A percentile compares a stretch with the other conserved stretches of the same genome.
Conservation (phyloP, 106 monocot genomes). For the Vanilla planifolia region DNA sequence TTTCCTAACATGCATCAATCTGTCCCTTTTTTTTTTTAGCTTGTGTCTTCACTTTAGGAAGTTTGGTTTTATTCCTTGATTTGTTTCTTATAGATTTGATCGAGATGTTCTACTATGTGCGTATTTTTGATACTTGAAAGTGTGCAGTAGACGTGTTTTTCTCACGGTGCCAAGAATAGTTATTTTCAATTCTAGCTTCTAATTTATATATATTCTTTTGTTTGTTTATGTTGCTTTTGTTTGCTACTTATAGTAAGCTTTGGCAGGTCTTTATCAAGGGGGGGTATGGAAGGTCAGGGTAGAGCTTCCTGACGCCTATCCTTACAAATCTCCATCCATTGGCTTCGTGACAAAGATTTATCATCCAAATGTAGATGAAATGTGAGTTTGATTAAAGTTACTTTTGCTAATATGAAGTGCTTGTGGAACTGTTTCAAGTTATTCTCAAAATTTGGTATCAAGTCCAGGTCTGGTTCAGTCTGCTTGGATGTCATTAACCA, state of each 20-base stretch:
- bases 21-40: too few species aligned
- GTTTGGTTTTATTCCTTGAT: too few species aligned
- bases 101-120: too few species aligned
- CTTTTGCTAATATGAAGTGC: neutral
- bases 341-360: slow-evolving; percentile 34
- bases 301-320: slow-evolving; percentile 35
- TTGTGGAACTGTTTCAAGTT: neutral
- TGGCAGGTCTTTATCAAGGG: slow-evolving; percentile 34
- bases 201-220: too few species aligned
- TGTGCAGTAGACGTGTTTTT: too few species aligned
- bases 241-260: neutral
- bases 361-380: slow-evolving; percentile 42
- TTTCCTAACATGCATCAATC: too few species aligned
- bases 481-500: slow-evolving; percentile 95
- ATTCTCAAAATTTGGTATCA: too few species aligned
- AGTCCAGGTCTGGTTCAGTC: slow-evolving; percentile 70
- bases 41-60: too few species aligned
- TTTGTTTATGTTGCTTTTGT: neutral
- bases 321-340: slow-evolving; percentile 37
- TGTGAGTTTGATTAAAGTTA: slow-evolving; percentile 16
- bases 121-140: too few species aligned
- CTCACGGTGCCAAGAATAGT: too few species aligned
- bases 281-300: slow-evolving; percentile 36
- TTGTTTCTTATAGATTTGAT: too few species aligned
- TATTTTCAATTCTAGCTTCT: too few species aligned